Evolutionary conservation across 805 yeast species (phyloP).

Genomic region (Torulaspora delbrueckii): DNA sequence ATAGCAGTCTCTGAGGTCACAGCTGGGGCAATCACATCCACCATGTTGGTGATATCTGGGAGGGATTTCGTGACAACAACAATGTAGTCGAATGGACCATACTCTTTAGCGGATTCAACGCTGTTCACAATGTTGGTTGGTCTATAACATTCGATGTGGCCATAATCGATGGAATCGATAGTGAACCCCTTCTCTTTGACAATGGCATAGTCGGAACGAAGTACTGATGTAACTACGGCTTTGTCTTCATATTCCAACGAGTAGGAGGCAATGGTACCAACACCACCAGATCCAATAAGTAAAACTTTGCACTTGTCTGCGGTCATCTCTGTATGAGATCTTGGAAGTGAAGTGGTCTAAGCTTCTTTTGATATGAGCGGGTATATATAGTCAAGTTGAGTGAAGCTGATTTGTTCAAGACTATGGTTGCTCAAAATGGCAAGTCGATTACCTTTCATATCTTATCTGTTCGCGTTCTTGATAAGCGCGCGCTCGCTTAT

Average conservation of each 20-base stretch:
- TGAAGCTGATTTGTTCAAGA: no score
- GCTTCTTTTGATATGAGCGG: no score
- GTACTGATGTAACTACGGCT: slow-evolving; percentile 50
- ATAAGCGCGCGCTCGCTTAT: no score
- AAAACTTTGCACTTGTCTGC: slow-evolving; percentile 34
- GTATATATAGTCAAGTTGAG: no score
- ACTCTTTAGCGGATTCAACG: slow-evolving; percentile 40
- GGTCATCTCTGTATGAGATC: neutral
- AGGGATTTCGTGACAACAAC: slow-evolving; percentile 59
- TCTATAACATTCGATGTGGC: slow-evolving; percentile 44
- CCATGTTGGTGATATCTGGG: slow-evolving; percentile 56
- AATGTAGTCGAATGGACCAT: slow-evolving; percentile 46
- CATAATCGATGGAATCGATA: slow-evolving; percentile 56
- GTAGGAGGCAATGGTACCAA: slow-evolving; percentile 68
- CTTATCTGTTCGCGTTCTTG: no score
- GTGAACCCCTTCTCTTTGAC: slow-evolving; percentile 49
- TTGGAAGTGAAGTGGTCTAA: neutral
- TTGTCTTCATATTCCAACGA: slow-evolving; percentile 47
- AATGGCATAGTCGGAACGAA: slow-evolving; percentile 54
- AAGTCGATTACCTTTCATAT: no score
- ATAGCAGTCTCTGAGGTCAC: slow-evolving; percentile 45
- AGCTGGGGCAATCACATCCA: slow-evolving; percentile 47
- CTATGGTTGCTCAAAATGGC: no score
- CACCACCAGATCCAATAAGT: slow-evolving; percentile 75
- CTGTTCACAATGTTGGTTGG: slow-evolving; percentile 43